Conservation (phyloP, 2,329 filamentous ascomycete species). For the Canariomyces notabilis region DNA sequence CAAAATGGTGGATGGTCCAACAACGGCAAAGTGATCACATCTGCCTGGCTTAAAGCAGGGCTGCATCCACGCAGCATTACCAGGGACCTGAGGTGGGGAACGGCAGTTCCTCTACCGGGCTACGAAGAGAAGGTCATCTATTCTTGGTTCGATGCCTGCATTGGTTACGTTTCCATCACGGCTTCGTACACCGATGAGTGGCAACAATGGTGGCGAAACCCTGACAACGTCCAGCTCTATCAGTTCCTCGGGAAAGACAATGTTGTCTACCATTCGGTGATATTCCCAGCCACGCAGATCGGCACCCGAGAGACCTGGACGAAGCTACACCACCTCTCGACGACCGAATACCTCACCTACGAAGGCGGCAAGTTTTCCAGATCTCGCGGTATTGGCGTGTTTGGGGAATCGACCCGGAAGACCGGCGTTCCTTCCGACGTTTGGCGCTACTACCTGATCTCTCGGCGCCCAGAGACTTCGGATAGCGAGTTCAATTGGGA, state of each 20-base stretch:
- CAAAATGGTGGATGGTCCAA: constrained; percentile 57
- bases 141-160: constrained; percentile 70
- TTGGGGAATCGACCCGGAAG: constrained; percentile 66
- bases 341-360: constrained; percentile 68
- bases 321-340: constrained; percentile 66
- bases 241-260: constrained; percentile 81
- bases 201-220: constrained; percentile 73
- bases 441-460: constrained; percentile 72
- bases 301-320: constrained; percentile 70
- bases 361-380: constrained; percentile 72
- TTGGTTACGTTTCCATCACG: constrained; percentile 72
- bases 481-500: constrained; percentile 72
- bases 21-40: constrained; percentile 57
- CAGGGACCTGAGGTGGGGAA: constrained; percentile 66
- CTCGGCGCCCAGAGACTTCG: constrained; percentile 65
- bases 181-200: constrained; percentile 67
- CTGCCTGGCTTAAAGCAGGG: constrained; percentile 59
- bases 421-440: constrained; percentile 66
- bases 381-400: constrained; percentile 67
- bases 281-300: constrained; percentile 68
- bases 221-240: constrained; percentile 66
- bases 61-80: constrained; percentile 66
- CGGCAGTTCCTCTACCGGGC: constrained; percentile 27
- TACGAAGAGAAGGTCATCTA: constrained; percentile 53
- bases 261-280: constrained; percentile 65